A percentile compares a stretch with the other conserved stretches of the same genome.
These are phyloP conservation scores for Fusarium aywerte DNA, from an alignment of 2,329 filamentous ascomycete genomes.

Conservation along the genomic window DNA sequence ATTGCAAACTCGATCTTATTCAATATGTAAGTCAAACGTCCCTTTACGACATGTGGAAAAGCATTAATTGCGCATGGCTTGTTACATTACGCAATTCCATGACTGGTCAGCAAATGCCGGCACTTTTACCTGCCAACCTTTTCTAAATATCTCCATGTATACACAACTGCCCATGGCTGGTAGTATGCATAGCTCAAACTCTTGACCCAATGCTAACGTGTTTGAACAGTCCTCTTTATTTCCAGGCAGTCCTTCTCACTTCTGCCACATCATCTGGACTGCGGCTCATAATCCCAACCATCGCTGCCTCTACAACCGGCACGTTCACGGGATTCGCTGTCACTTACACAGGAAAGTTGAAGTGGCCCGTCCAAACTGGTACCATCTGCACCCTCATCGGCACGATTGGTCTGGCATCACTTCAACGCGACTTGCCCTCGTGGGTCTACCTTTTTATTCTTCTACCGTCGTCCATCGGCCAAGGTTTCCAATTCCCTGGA, in stretches of 20 bases:
- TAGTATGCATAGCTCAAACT: neutral
- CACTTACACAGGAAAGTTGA: constrained; percentile 67
- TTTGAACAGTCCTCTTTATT: constrained; percentile 71
- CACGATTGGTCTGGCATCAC: constrained; percentile 59
- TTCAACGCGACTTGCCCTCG: constrained; percentile 63
- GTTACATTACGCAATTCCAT: neutral
- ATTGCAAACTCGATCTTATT: constrained; percentile 68
- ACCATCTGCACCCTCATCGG: constrained; percentile 61
- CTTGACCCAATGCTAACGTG: neutral
- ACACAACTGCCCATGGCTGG: neutral
- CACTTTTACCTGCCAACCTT: neutral
- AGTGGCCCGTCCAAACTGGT: constrained; percentile 68
- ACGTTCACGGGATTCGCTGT: constrained; percentile 71
- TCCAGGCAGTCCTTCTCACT: constrained; percentile 78
- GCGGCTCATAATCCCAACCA: constrained; percentile 72
- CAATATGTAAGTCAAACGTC: constrained; percentile 60
- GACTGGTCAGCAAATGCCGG: neutral
- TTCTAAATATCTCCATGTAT: neutral
- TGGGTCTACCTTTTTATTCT: constrained; percentile 66
- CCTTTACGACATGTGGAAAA: neutral
- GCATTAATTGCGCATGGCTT: neutral
- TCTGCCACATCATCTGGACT: constrained; percentile 78
- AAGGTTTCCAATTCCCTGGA: constrained; percentile 72
- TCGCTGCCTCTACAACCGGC: constrained; percentile 65
- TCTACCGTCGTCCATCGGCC: constrained; percentile 65